Base-by-base conservation (phyloP, 1,284 basidiomycete species). In the Sporisorium exsertum region DNA sequence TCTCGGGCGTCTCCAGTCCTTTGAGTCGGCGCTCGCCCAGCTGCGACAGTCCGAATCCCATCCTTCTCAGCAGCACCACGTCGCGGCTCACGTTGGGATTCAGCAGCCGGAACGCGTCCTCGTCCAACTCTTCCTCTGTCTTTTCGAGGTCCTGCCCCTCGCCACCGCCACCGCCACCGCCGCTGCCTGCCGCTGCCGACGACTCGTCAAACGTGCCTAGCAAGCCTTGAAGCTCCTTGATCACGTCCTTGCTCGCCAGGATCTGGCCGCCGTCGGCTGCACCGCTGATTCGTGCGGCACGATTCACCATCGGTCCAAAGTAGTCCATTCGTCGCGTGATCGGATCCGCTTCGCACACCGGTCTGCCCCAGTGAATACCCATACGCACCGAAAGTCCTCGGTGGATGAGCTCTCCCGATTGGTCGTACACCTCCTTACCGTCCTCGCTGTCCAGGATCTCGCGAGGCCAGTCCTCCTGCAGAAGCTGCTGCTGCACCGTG, bases 381-480 rank as follows among this genome's bases (percentile, higher is more conserved):
- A 99, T 99, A 46, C 97, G 91, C 3, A 99, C 93, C 20, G 94
- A 94, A 18, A 99, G 87, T 10, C 96, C 97, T 8, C 95, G 91
- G 56, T 93, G 91, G 69, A 98, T 89, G 55, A 95, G 84, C 64
- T 88, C 89, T 8, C 91, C 92, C 18, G 91, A 83, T 0, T 88
- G 84, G 81, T 95, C 94, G 81, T 88, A 88, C 12, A 94, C 89
- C 76, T 93, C 91, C 81, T 92, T 92, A 13, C 96, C 95, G 81
- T 98, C 96, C 65, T 94, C 92, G 67, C 91, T 93, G 81, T 97
- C 94, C 37, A 98, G 88, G 65, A 99, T 93, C 86, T 98, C 97
- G 77, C 93, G 87, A 1, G 97, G 97, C 97, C 97, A 99, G 29
- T 91, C 88, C 75, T 93, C 91, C n/a, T 91, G 88, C 45, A 98